Conservation (phyloP, 164 flowering plant genomes). For the Akebia trifoliata region DNA sequence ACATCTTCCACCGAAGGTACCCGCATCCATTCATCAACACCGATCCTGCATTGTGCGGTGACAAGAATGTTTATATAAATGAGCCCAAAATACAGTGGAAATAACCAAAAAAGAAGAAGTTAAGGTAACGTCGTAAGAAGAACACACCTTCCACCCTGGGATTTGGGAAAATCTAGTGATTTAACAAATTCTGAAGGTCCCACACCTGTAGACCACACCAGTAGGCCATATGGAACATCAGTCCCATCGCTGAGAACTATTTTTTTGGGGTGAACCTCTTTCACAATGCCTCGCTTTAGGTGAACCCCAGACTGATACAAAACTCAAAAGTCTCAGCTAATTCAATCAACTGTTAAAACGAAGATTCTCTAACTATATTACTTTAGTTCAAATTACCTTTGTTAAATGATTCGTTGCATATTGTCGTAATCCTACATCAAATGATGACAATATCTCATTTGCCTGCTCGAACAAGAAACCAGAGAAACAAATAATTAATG, state of each 20-base stretch:
- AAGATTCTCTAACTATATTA: background rate
- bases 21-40: slow-evolving; percentile 76
- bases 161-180: slow-evolving; percentile 60
- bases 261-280: slow-evolving; percentile 67
- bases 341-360: background rate
- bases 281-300: slow-evolving; percentile 67
- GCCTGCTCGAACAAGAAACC: slow-evolving; percentile 39
- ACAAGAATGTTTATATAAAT: background rate
- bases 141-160: slow-evolving; percentile 73
- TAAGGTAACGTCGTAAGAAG: background rate
- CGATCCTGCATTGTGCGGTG: slow-evolving; percentile 45
- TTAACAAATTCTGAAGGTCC: slow-evolving; percentile 77
- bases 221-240: slow-evolving; percentile 72
- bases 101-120: background rate
- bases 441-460: slow-evolving; percentile 84
- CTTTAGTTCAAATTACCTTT: slow-evolving; percentile 37
- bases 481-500: background rate
- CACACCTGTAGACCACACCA: slow-evolving; percentile 94
- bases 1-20: slow-evolving; percentile 87
- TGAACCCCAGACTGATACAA: slow-evolving; percentile 61
- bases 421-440: slow-evolving; percentile 62
- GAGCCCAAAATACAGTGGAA: background rate
- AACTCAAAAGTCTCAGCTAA: slow-evolving; percentile 9
- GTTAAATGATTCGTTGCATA: slow-evolving; percentile 76
- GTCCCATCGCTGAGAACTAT: slow-evolving; percentile 76